Evolutionary conservation across 169 alveolate genomes (phyloP), one percentile per base, ranked within the genome.

Genomic region (Babesia caballi): DNA sequence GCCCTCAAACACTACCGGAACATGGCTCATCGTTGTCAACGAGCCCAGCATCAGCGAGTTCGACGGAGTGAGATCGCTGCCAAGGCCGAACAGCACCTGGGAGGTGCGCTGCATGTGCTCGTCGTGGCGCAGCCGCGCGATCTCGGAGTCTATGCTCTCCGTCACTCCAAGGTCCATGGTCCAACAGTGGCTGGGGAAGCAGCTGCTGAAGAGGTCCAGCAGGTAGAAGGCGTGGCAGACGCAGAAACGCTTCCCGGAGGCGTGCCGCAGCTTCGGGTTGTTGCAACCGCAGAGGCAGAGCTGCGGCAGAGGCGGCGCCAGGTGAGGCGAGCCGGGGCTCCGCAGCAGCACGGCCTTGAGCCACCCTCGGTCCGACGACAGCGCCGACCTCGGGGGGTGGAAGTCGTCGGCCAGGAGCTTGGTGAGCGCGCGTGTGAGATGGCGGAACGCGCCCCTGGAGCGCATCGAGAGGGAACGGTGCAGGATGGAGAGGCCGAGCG

Each of bases 71-170:
- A 15, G 4, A 4, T 30, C 73, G 54, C 21, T 27, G 1, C 5
- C 3, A 25, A 17, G 33, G 32, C 87, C 70, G 47, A 78, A 78
- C 17, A 78, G 63, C 25, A 70, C 83, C 51, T 60, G 42, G 5
- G 80, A 51, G 23, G 82, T 61, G 33, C 77, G 65, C 42, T 53
- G 57, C 61, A 65, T 53, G 42, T 65, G 70, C 35, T 78, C 82
- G 27, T 49, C 57, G 23, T 40, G 2, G 23, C 61, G 61, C 17
- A 78, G 52, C 23, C 66, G 46, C 47, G 49, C 66, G 32, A 69
- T 65, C 50, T 78, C 87, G 25, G 52, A 35, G 42, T 57, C 56
- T 9, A 78, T 66, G 53, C 23, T 35, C 36, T 46, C 72, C n/a
- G 44, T 35, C 17, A n/a, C 32, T 0, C 40, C 38, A 14, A 28